These are phyloP conservation scores for Kwoniella dendrophila DNA, from an alignment of 768 basidiomycete genomes.

Conservation along the genomic window DNA sequence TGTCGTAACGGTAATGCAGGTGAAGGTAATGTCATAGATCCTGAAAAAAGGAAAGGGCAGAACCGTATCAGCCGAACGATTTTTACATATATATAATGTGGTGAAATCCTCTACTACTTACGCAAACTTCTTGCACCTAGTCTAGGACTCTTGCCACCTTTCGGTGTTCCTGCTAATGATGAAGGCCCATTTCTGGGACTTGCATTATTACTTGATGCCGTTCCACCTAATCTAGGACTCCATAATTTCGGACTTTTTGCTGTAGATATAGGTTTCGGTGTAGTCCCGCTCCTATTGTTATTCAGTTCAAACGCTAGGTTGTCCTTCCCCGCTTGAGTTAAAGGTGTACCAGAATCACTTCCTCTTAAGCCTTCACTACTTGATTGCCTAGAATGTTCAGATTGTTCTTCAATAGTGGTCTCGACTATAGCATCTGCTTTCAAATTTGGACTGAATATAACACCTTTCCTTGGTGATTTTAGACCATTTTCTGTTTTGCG, in stretches of 20 bases:
- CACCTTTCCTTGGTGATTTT: constrained; percentile 17
- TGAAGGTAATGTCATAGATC: constrained; percentile 36
- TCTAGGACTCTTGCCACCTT: constrained; percentile 15
- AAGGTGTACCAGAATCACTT: constrained; percentile 6
- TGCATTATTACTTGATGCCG: neutral
- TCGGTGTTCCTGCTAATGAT: neutral
- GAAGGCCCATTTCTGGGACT: neutral
- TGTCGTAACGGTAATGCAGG: constrained; percentile 2
- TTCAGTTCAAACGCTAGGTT: neutral
- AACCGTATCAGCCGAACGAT: neutral
- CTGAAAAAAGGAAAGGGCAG: constrained; percentile 16
- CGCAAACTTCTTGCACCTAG: constrained; percentile 28
- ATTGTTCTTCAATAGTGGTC: constrained; percentile 10
- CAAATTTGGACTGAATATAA: constrained; percentile 17
- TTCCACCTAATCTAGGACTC: constrained; percentile 10
- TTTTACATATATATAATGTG: neutral
- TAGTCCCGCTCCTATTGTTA: neutral
- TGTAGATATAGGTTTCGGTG: neutral
- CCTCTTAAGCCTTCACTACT: constrained; percentile 6
- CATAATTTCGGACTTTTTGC: constrained; percentile 3
- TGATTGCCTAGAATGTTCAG: constrained; percentile 6
- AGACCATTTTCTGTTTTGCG: constrained; percentile 1
- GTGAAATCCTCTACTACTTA: constrained; percentile 15
- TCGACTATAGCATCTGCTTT: constrained; percentile 15
- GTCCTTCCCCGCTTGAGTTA: constrained; percentile 3